phyloP scores from a whole-genome alignment of 2,329 filamentous ascomycete genomes.

The Monilinia aucupariae region DNA sequence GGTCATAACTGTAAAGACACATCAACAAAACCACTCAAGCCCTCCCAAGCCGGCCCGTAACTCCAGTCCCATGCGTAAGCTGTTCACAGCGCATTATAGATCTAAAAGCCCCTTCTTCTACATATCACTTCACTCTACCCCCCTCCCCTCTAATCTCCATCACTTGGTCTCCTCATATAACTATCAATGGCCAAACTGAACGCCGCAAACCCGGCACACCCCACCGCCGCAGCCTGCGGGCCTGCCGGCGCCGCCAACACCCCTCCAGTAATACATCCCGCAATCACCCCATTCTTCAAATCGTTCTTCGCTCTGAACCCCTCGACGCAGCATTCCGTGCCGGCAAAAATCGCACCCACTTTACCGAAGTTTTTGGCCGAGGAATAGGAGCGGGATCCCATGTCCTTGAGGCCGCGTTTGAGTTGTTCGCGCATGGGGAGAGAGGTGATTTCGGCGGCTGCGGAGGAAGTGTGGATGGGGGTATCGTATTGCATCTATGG shows the following conservation, averaged over 20 bases:
- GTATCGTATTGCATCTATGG: slow-evolving; percentile 95
- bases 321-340: slow-evolving; percentile 94
- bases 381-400: slow-evolving; percentile 77
- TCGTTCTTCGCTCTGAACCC: slow-evolving; percentile 92
- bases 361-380: slow-evolving; percentile 93
- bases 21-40: slow-evolving; percentile 4
- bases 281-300: slow-evolving; percentile 76
- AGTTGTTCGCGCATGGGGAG: slow-evolving; percentile 83
- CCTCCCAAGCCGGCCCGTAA: slow-evolving; percentile 12
- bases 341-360: slow-evolving; percentile 83
- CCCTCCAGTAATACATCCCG: slow-evolving; percentile 87
- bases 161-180: slow-evolving; percentile 76
- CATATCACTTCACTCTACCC: not conserved
- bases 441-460: slow-evolving; percentile 43
- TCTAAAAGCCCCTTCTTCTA: not conserved
- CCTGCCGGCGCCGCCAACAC: slow-evolving; percentile 82
- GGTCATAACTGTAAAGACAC: slow-evolving; percentile 6
- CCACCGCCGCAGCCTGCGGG: slow-evolving; percentile 79
- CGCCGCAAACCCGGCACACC: slow-evolving; percentile 88
- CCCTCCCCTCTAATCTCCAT: slow-evolving; percentile 39
- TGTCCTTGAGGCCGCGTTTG: slow-evolving; percentile 82
- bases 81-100: slow-evolving; percentile 8
- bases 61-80: slow-evolving; percentile 12
- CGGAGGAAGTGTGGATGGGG: slow-evolving; percentile 52
- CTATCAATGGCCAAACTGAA: slow-evolving; percentile 89